Conservation (phyloP, 225 moss, liverwort and hornwort species). For the Straminergon stramineum region DNA sequence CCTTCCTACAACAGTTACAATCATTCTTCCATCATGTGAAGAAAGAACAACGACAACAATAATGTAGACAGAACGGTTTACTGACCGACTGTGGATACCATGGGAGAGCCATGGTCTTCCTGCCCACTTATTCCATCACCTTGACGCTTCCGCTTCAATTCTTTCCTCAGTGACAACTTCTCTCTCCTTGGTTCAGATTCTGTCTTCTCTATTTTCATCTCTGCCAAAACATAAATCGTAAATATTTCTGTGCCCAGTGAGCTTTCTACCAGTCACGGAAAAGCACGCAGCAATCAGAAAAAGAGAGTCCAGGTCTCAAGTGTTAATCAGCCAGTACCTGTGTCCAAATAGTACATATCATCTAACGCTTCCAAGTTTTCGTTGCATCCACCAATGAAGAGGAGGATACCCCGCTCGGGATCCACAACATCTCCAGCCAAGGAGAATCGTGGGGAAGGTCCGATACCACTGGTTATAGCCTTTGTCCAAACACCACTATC, state of each 20-base stretch:
- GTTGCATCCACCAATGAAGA: slow-evolving; percentile 93
- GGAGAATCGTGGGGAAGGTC: slow-evolving; percentile 87
- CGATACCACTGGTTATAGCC: slow-evolving; percentile 56
- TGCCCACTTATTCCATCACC: slow-evolving; percentile 45
- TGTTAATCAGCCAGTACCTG: slow-evolving; percentile 34
- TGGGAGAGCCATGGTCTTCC: slow-evolving; percentile 39
- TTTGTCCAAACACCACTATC: slow-evolving; percentile 88
- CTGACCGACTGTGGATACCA: slow-evolving; percentile 52
- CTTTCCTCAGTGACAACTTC: slow-evolving; percentile 85
- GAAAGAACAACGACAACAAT: background rate
- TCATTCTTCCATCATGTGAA: background rate
- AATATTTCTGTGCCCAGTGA: background rate
- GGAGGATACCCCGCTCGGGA: slow-evolving; percentile 60
- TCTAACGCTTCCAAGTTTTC: slow-evolving; percentile 91
- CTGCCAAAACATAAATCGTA: slow-evolving; percentile 11
- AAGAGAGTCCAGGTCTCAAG: background rate
- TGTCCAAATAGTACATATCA: slow-evolving; percentile 93
- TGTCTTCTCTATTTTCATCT: slow-evolving; percentile 73
- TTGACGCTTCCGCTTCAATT: slow-evolving; percentile 94
- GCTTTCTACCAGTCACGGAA: background rate
- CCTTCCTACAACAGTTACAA: background rate
- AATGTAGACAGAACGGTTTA: background rate
- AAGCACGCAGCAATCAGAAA: background rate
- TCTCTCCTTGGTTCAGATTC: slow-evolving; percentile 78
- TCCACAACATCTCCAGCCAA: slow-evolving; percentile 85